Evolutionary conservation across 768 basidiomycete genomes (phyloP), one percentile per base, ranked within the genome.

Genomic region (Macrocybe gigantea): DNA sequence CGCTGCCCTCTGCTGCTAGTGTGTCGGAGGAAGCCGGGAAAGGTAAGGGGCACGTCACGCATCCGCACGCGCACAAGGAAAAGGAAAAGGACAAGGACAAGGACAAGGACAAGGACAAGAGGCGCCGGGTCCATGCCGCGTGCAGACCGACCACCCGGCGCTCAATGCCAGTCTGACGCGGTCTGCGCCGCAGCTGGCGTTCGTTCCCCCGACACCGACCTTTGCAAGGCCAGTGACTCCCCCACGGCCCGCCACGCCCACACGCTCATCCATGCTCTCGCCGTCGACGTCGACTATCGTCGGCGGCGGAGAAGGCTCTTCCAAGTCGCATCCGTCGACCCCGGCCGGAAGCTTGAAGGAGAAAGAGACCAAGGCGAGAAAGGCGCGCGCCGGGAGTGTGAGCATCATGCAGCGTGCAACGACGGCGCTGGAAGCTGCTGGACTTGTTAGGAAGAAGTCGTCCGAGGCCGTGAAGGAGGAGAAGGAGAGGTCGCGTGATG

Each of bases 371-470:
- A 84, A 79, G 52, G 72, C 74, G 13, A 74, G 83, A 41, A 93
- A 94, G 62, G 70, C 66, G 22, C 75, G 94, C 11, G 83, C 91
- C 2, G 88, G 92, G 5, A 95, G 93, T 49, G 89, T 98, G 44
- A 93, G 86, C 58, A 96, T 98, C 63, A 89, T 98, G 78, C 94
- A 97, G 57, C 82, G 93, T 22, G 93, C 92, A 0, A 94, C 93
- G 2, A 95, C 92, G 1, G 91, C 88, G 1, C 73, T 93, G 22
- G 89, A 91, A 61, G 91, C 88, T 7, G 87, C 85, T 9, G 87
- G 90, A 2, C 65, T 94, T 7, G 87, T 92, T 41, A 70, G 85
- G 50, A 92, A 93, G 68, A 92, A 88, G 65, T 87, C 85, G 4
- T 67, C 78, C 0, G 91, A 93, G 60, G 84, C 70, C 5, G 79